Conservation (phyloP, 257 asterid genomes). For the Capsicum pubescens region DNA sequence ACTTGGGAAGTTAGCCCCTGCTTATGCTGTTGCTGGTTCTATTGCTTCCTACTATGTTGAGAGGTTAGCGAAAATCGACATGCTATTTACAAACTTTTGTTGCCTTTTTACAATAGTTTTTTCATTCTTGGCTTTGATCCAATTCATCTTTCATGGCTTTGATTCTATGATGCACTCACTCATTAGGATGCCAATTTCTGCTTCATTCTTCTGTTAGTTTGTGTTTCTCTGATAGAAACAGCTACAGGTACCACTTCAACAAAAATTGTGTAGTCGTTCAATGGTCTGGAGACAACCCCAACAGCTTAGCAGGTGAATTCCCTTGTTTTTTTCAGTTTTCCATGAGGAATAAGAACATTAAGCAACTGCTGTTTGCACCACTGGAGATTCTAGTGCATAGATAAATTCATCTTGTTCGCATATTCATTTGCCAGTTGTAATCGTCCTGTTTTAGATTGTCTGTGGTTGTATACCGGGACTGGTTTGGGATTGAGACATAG, state of each 20-base stretch:
- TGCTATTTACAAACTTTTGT: background rate
- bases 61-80: conserved; percentile 50
- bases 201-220: conserved; percentile 10
- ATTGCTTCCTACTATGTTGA: conserved; percentile 72
- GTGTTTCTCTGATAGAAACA: conserved; percentile 34
- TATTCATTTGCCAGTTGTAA: background rate
- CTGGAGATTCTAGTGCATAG: background rate
- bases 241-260: conserved; percentile 78
- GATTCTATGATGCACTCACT: background rate
- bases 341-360: background rate
- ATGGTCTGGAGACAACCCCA: conserved; percentile 99
- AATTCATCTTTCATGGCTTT: background rate
- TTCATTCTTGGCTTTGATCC: background rate
- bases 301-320: conserved; percentile 88
- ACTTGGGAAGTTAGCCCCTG: conserved; percentile 84
- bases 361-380: background rate
- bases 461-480: background rate
- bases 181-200: conserved; percentile 2
- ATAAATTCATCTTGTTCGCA: background rate
- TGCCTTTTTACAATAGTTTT: background rate
- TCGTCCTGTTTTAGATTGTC: background rate
- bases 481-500: conserved; percentile 1
- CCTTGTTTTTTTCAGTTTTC: conserved; percentile 12
- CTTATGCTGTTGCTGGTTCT: conserved; percentile 79
- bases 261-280: conserved; percentile 72